phyloP scores from a whole-genome alignment of 2,329 filamentous ascomycete genomes.

The Botrytis fabae region DNA sequence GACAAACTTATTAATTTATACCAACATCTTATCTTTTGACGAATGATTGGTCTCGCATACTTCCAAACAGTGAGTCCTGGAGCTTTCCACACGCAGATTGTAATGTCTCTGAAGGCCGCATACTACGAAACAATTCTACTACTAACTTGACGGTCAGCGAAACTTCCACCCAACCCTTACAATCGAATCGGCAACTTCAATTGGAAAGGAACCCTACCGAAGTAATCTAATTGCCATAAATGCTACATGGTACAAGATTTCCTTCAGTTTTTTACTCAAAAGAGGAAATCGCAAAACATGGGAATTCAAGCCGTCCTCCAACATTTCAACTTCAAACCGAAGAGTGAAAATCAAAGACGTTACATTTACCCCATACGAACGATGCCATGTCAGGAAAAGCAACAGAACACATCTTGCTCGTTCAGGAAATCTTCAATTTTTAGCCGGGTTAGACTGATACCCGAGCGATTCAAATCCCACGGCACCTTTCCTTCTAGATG shows the following conservation, averaged over 20 bases:
- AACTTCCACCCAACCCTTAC: neutral
- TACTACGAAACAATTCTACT: neutral
- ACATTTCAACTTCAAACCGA: neutral
- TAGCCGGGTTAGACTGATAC: neutral
- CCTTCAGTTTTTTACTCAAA: neutral
- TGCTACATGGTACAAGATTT: too few relatives aligned
- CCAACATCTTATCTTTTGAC: neutral
- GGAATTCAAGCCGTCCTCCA: neutral
- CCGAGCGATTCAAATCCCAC: neutral
- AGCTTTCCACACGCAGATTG: neutral
- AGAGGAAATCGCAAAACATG: neutral
- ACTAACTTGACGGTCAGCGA: neutral
- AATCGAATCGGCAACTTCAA: neutral
- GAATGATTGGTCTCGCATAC: neutral
- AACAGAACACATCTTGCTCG: too few relatives aligned
- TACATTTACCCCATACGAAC: neutral
- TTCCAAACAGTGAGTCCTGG: neutral
- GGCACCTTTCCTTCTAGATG: neutral
- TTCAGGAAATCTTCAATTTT: neutral
- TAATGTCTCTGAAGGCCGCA: neutral
- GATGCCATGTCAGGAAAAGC: neutral
- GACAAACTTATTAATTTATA: neutral
- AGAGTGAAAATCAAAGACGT: neutral
- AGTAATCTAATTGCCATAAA: neutral
- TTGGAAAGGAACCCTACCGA: neutral